phyloP scores from a whole-genome alignment of 129 eudicot genomes.

The Pulicaria dysenterica region DNA sequence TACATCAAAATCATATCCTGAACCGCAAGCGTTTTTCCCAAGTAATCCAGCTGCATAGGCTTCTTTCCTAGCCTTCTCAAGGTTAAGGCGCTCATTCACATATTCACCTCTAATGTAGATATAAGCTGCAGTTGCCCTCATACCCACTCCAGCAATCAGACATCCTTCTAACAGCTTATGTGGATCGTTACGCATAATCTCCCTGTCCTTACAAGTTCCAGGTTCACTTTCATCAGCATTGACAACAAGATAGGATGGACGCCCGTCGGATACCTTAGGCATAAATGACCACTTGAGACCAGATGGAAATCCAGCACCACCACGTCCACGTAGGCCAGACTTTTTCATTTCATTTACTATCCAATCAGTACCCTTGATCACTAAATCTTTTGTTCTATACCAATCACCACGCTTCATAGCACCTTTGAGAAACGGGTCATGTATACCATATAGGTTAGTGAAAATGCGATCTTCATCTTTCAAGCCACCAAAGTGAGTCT shows the following conservation, averaged over 20 bases:
- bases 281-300: constrained; percentile 99
- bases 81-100: constrained; percentile 78
- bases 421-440: constrained; percentile 97
- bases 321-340: constrained; percentile 97
- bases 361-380: constrained; percentile 94
- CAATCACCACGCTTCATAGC: constrained; percentile 99
- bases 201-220: constrained; percentile 96
- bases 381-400: constrained; percentile 91
- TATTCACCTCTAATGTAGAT: constrained; percentile 95
- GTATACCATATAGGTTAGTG: constrained; percentile 83
- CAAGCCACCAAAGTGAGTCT: constrained; percentile 93
- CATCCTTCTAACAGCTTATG: constrained; percentile 94
- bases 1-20: constrained; percentile 95
- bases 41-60: constrained; percentile 86
- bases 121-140: constrained; percentile 93
- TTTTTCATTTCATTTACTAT: constrained; percentile 93
- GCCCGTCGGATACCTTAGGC: constrained; percentile 95
- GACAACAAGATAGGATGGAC: constrained; percentile 93
- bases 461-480: constrained; percentile 99
- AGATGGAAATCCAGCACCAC: constrained; percentile 99
- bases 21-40: constrained; percentile 92
- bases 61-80: constrained; percentile 82
- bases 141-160: constrained; percentile 87
- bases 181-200: constrained; percentile 94
- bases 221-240: constrained; percentile 99